Conservation (phyloP, 2,329 filamentous ascomycete genomes). For the Chaetomiaceae sp. region DNA sequence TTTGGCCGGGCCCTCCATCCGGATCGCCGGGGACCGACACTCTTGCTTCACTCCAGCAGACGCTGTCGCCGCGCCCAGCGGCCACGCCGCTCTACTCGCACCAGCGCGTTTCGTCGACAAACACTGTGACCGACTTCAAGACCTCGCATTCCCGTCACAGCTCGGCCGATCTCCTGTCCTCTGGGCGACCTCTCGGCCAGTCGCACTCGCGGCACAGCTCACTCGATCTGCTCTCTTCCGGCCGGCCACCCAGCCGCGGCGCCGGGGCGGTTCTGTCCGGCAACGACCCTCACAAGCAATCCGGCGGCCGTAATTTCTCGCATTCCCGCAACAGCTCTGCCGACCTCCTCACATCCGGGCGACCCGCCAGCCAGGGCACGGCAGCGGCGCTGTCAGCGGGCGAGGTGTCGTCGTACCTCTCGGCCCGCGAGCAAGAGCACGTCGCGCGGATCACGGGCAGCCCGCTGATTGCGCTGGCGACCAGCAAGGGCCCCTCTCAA, state of each 20-base stretch:
- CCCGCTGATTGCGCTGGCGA: constrained; percentile 66
- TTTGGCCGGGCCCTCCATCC: constrained; percentile 68
- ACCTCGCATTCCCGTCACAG: constrained; percentile 39
- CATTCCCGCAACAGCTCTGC: constrained; percentile 47
- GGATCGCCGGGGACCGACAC: constrained; percentile 46
- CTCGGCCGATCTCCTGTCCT: constrained; percentile 44
- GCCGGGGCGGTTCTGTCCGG: constrained; percentile 46
- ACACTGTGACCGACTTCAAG: constrained; percentile 39
- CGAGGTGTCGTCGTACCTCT: constrained; percentile 55
- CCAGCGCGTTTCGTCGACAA: constrained; percentile 54
- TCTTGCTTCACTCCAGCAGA: constrained; percentile 70
- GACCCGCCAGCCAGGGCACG: constrained; percentile 58
- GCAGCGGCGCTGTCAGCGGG: constrained; percentile 43
- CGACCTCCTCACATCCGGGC: constrained; percentile 39
- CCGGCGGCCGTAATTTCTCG: constrained; percentile 37
- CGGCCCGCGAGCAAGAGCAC: constrained; percentile 82
- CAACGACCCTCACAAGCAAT: constrained; percentile 38
- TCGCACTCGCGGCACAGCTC: constrained; percentile 45
- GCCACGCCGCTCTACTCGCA: constrained; percentile 56
- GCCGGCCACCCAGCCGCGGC: constrained; percentile 55
- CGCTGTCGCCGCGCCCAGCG: constrained; percentile 71
- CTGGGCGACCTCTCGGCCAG: constrained; percentile 36
- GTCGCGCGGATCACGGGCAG: constrained; percentile 77
- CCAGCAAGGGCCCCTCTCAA: constrained; percentile 44
- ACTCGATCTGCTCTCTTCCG: constrained; percentile 38